A percentile compares a stretch with the other conserved stretches of the same genome.
phyloP scores from a whole-genome alignment of 345 rosid genomes.

The Dipteronia dyeriana region DNA sequence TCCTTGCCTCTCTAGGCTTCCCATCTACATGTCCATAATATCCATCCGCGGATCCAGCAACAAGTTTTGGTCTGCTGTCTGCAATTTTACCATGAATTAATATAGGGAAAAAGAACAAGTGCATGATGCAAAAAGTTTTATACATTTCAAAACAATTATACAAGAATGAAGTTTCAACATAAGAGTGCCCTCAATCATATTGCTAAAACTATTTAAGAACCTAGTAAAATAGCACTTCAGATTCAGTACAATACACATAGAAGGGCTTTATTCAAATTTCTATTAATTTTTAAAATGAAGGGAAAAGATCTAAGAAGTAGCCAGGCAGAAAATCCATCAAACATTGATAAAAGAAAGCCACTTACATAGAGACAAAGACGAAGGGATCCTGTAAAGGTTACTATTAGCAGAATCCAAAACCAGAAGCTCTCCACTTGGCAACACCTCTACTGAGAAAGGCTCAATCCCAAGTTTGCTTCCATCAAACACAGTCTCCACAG shows the following conservation, averaged over 20 bases:
- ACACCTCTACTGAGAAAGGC: constrained; percentile 77
- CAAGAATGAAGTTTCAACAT: background rate
- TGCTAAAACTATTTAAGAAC: background rate
- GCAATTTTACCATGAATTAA: constrained; percentile 28
- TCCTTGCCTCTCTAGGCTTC: constrained; percentile 72
- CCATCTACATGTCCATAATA: constrained; percentile 91
- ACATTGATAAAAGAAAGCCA: constrained; percentile 12
- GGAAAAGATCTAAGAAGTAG: background rate
- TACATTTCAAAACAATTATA: constrained; percentile 1
- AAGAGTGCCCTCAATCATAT: background rate
- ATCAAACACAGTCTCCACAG: constrained; percentile 96
- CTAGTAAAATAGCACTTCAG: background rate
- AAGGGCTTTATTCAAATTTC: background rate
- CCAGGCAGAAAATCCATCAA: constrained; percentile 3
- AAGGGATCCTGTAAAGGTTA: constrained; percentile 86
- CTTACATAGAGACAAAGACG: constrained; percentile 91
- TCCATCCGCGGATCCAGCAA: constrained; percentile 91
- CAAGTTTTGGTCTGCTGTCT: constrained; percentile 79
- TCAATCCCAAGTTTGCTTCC: constrained; percentile 97
- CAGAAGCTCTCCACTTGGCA: constrained; percentile 84
- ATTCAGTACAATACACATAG: background rate
- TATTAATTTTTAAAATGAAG: background rate
- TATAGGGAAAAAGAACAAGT: constrained; percentile 2
- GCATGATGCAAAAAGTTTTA: background rate
- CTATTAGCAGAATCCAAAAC: constrained; percentile 90